Evolutionary conservation across 2,329 filamentous ascomycete species (phyloP), one percentile per base, ranked within the genome.

Genomic region (Akanthomyces lecanii): DNA sequence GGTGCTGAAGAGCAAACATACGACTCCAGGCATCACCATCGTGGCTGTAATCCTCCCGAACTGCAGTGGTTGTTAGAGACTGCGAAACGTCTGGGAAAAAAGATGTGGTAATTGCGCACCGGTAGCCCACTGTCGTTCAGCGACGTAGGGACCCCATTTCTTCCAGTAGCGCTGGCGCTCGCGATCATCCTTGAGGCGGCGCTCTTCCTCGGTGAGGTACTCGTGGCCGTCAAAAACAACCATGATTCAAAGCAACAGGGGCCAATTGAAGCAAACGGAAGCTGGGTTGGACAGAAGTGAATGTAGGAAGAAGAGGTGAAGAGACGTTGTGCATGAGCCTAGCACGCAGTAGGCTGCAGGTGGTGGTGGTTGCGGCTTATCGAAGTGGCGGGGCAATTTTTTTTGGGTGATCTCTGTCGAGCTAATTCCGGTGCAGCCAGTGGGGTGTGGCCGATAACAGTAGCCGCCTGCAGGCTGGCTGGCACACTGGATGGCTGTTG

Each of bases 11-110:
- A 30, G 33, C 5, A 38, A 55, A 55, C 90, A 81, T 82, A 95
- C 91, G 91, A 74, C 91, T 96, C 94, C 94, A 98, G 56, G 94
- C 94, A 80, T 98, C 92, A 71, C 94, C 94, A 75, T 93, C 89
- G 62, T 88, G 89, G 72, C 81, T 86, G 77, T 98, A 98, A 79
- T 98, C 94, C 82, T 97, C 93, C 72, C 92, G 86, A 65, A 96
- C 92, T 75, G 56, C 23, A 16, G n/a, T 38, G 62, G 10, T 16
- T 40, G 65, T 71, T 63, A 69, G 68, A 55, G 69, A 25, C 28
- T 21, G 33, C 33, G 18, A 38, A 21, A 2, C 21, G 14, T 47
- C 23, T 44, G 52, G 16, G 30, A 28, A 58, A n/a, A 36, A 40
- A 44, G 45, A 50, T 21, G 63, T 18, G 40, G 52, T 61, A 57